Evolutionary conservation across 768 basidiomycete species (phyloP).

Genomic region (Leccinum incarnatum): DNA sequence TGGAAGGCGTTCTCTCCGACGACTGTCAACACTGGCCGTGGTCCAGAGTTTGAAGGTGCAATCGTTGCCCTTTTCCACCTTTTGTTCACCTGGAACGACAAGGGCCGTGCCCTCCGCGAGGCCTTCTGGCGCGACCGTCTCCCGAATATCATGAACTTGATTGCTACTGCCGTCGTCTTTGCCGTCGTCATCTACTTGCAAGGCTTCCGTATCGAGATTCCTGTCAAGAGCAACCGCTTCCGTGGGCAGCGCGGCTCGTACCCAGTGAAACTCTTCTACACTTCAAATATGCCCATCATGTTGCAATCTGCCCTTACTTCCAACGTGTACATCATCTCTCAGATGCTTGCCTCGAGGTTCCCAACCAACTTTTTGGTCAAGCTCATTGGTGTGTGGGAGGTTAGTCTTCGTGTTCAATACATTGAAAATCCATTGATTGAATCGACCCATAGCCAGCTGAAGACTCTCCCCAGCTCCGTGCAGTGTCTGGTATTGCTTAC

Average conservation of each 20-base stretch:
- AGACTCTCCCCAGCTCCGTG: constrained; percentile 88
- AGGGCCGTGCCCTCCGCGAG: constrained; percentile 92
- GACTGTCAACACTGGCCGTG: constrained; percentile 96
- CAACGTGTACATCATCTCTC: constrained; percentile 93
- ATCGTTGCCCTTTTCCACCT: constrained; percentile 96
- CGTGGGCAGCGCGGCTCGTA: constrained; percentile 94
- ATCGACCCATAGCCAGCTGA: constrained; percentile 71
- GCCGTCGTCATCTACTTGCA: constrained; percentile 97
- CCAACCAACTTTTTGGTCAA: constrained; percentile 87
- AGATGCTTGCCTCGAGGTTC: constrained; percentile 93
- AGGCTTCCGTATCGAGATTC: constrained; percentile 98
- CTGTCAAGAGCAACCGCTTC: constrained; percentile 95
- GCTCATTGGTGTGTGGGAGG: constrained; percentile 98
- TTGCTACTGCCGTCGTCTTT: constrained; percentile 90
- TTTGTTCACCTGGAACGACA: constrained; percentile 97
- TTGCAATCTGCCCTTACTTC: constrained; percentile 89
- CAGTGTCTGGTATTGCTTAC: constrained; percentile 89
- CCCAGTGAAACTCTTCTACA: constrained; percentile 99
- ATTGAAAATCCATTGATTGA: constrained; percentile 1
- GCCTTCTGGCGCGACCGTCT: constrained; percentile 98
- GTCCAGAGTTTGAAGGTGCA: constrained; percentile 97
- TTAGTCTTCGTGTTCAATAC: constrained; percentile 33
- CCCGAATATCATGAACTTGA: constrained; percentile 96
- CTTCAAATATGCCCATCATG: constrained; percentile 99
- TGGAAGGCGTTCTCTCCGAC: constrained; percentile 99